These are phyloP conservation scores for Domatiomyces globalis DNA, from an alignment of 2,329 filamentous ascomycete genomes.

Conservation along the genomic window DNA sequence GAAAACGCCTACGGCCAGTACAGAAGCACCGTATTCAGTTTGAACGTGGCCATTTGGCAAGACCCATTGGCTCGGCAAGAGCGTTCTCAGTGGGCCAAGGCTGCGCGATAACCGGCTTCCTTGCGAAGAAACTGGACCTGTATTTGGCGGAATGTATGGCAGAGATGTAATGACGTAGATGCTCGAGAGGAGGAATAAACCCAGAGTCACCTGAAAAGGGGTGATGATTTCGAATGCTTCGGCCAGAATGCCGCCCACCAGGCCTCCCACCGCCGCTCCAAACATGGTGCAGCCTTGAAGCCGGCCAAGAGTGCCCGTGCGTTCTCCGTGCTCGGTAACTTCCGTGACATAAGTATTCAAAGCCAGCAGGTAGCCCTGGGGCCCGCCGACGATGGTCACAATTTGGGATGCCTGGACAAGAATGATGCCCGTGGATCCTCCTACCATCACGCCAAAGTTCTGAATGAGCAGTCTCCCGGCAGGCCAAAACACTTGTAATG, in stretches of 20 bases:
- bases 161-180: slow-evolving; percentile 30
- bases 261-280: slow-evolving; percentile 49
- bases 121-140: background rate
- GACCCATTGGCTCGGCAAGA: slow-evolving; percentile 43
- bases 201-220: slow-evolving; percentile 51
- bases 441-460: slow-evolving; percentile 49
- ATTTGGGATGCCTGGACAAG: slow-evolving; percentile 55
- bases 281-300: slow-evolving; percentile 55
- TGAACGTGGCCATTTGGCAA: slow-evolving; percentile 36
- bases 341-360: slow-evolving; percentile 57
- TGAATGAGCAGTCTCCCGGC: slow-evolving; percentile 50
- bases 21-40: slow-evolving; percentile 47
- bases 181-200: slow-evolving; percentile 36
- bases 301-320: slow-evolving; percentile 52
- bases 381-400: slow-evolving; percentile 54
- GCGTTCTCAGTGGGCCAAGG: slow-evolving; percentile 50
- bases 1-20: slow-evolving; percentile 53
- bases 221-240: slow-evolving; percentile 48
- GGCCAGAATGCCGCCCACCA: slow-evolving; percentile 51
- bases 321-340: slow-evolving; percentile 42
- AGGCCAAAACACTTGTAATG: slow-evolving; percentile 50
- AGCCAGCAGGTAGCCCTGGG: slow-evolving; percentile 53
- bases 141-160: slow-evolving; percentile 35
- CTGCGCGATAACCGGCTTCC: slow-evolving; percentile 29
- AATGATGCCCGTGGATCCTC: slow-evolving; percentile 48